phyloP scores from a whole-genome alignment of 257 asterid species.

The Cinchona pubescens region DNA sequence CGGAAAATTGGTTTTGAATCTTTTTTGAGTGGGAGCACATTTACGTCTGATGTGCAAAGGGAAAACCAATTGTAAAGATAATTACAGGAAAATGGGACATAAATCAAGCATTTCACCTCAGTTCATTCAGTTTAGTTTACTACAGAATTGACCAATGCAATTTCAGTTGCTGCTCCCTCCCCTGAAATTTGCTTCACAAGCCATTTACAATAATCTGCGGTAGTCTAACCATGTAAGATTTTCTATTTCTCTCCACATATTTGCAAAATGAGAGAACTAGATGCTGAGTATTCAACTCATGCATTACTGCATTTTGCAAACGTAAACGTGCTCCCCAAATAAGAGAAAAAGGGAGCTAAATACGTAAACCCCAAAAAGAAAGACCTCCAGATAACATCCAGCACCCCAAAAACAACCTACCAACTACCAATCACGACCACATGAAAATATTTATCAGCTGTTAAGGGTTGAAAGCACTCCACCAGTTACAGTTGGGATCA shows the following conservation, averaged over 20 bases:
- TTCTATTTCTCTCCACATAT: constrained; percentile 14
- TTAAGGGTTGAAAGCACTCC: constrained; percentile 81
- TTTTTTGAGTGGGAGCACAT: too few species aligned
- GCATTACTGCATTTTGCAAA: neutral
- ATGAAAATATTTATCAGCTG: constrained; percentile 34
- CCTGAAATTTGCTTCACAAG: neutral
- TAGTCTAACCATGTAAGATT: neutral
- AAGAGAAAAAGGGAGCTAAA: neutral
- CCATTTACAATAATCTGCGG: neutral
- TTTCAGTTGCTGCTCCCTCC: neutral
- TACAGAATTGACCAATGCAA: neutral
- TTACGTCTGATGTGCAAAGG: too few species aligned
- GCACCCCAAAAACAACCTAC: constrained; percentile 15
- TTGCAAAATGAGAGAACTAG: constrained; percentile 19
- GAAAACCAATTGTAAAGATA: neutral
- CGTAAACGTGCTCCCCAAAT: neutral
- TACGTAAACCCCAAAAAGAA: neutral
- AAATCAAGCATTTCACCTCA: neutral
- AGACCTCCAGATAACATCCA: constrained; percentile 1
- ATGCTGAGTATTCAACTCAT: neutral
- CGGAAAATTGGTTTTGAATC: constrained; percentile 33
- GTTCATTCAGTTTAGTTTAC: neutral
- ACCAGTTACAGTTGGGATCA: constrained; percentile 67
- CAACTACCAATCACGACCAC: neutral
- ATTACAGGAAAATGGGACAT: neutral